Evolutionary conservation across 2,329 filamentous ascomycete genomes (phyloP).

Genomic region (Magnaporthales sp.): DNA sequence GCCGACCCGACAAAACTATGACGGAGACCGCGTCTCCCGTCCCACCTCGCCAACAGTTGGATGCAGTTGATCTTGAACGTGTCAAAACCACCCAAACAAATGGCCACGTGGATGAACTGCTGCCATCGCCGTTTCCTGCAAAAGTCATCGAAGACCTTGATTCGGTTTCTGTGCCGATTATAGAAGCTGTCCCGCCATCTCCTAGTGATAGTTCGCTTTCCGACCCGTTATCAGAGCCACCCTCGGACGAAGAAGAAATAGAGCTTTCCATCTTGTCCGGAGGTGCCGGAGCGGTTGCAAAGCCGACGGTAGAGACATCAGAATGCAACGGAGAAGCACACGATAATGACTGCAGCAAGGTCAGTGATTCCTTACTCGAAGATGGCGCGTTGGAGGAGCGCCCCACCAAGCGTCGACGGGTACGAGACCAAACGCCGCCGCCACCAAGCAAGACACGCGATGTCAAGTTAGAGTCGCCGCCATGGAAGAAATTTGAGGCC

Average conservation of each 20-base stretch:
- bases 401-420: slow-evolving; percentile 58
- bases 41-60: slow-evolving; percentile 29
- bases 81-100: slow-evolving; percentile 9
- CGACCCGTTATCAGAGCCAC: slow-evolving; percentile 5
- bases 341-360: not conserved
- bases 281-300: not conserved
- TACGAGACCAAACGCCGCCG: slow-evolving; percentile 31
- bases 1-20: slow-evolving; percentile 40
- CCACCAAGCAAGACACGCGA: slow-evolving; percentile 25
- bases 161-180: not conserved
- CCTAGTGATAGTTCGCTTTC: slow-evolving; percentile 3
- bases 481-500: slow-evolving; percentile 81
- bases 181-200: not conserved
- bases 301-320: not conserved
- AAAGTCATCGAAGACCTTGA: slow-evolving; percentile 9
- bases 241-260: slow-evolving; percentile 5
- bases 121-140: not conserved
- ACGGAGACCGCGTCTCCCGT: slow-evolving; percentile 50
- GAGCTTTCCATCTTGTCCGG: not conserved
- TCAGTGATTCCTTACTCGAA: not conserved
- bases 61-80: slow-evolving; percentile 10
- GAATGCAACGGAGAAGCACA: not conserved
- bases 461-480: slow-evolving; percentile 61
- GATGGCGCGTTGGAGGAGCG: slow-evolving; percentile 12
- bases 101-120: slow-evolving; percentile 11